Evolutionary conservation across 768 basidiomycete species (phyloP), one percentile per base, ranked within the genome.

Genomic region (Aureoboletus auriporus): DNA sequence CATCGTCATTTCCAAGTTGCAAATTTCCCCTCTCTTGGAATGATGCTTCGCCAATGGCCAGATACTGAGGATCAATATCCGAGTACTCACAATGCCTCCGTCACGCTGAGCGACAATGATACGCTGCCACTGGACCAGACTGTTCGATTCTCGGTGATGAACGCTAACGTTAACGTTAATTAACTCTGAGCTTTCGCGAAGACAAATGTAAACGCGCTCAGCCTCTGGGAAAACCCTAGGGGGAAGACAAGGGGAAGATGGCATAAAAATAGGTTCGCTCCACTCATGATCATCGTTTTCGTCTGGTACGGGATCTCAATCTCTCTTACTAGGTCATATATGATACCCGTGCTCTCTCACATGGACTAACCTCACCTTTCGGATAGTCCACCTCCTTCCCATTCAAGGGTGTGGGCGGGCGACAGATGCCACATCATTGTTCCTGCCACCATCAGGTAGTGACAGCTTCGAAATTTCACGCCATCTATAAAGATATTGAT

Each of bases 261-360:
- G 37, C 29, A 30, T 13, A 35, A 14, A 29, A 11, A 3, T 6
- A 6, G 37, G 38, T 31, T 17, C 35, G 14, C 42, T 5, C 34
- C 51, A 11, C 30, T 61, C 55, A 61, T 61, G 62, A 64, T 64
- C 62, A 62, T 48, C 60, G 60, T 41, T 48, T 44, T 35, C 7
- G 28, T 36, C 12, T 33, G 20, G 17, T 16, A 30, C 30, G 42
- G 41, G 38, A 47, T 54, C 49, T 53, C 35, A 23, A 48, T 63
- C 52, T 53, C 34, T 34, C 39, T 13, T 30, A 34, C 37, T 16
- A 39, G 46, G 3, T 4, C 37, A 23, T 23, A 23, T 23, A 23
- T 38, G 23, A 57, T 60, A 27, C 35, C 57, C 52, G 46, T 38
- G 36, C 20, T 40, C 36, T 16, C 33, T 31, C 48, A 30, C 44